Conservation (phyloP, 495 filamentous ascomycete genomes). For the Penicillium tannophilum region DNA sequence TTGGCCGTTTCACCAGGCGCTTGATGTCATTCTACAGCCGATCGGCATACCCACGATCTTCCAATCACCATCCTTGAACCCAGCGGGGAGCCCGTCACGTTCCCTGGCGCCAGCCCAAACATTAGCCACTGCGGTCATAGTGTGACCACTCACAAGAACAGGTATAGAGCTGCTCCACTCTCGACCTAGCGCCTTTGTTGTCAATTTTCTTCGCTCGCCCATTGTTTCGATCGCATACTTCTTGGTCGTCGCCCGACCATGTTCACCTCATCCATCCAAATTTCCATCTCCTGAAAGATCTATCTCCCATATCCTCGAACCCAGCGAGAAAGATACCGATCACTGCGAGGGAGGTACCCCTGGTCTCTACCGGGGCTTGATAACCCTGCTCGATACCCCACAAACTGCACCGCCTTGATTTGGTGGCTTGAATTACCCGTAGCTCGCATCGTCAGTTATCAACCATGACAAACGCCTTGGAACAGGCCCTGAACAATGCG, state of each 20-base stretch:
- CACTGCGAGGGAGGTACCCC: neutral
- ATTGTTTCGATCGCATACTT: slow-evolving; percentile 5
- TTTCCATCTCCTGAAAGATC: neutral
- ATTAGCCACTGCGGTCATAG: slow-evolving; percentile 33
- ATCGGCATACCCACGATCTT: slow-evolving; percentile 31
- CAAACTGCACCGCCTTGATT: neutral
- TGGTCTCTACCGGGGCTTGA: neutral
- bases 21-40: slow-evolving; percentile 44
- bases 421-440: neutral
- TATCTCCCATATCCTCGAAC: neutral
- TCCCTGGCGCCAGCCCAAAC: slow-evolving; percentile 22
- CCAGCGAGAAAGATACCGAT: neutral
- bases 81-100: slow-evolving; percentile 11
- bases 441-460: slow-evolving; percentile 1
- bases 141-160: slow-evolving; percentile 10
- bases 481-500: slow-evolving; percentile 39
- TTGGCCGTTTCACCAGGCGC: slow-evolving; percentile 44
- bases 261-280: slow-evolving; percentile 8
- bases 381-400: neutral
- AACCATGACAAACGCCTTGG: slow-evolving; percentile 36
- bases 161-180: slow-evolving; percentile 15
- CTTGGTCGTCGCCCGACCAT: slow-evolving; percentile 2
- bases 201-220: slow-evolving; percentile 16
- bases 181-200: slow-evolving; percentile 21
- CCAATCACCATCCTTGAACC: slow-evolving; percentile 24